Percentiles rank a stretch among this genome's conserved stretches.
These are phyloP conservation scores for Lasiosphaeriaceae sp. DNA, from an alignment of 495 filamentous ascomycete species.

Conservation along the genomic window DNA sequence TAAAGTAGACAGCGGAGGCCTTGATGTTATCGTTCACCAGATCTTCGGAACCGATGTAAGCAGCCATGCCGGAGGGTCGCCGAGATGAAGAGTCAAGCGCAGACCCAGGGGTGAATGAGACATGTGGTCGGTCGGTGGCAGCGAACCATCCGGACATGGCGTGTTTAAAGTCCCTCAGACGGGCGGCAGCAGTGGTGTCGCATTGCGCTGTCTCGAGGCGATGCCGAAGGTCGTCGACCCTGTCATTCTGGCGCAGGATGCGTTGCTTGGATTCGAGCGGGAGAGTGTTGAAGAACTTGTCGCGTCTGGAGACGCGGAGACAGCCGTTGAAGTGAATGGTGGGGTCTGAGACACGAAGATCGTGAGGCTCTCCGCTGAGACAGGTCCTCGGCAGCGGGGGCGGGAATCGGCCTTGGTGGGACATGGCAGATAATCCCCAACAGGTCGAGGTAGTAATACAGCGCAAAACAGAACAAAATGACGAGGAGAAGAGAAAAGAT, in stretches of 20 bases:
- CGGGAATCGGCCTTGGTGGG: too few relatives aligned
- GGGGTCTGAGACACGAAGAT: constrained; percentile 19
- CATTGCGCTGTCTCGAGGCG: constrained; percentile 19
- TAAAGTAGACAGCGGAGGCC: constrained; percentile 24
- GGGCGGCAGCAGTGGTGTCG: constrained; percentile 13
- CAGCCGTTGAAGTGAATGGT: constrained; percentile 27
- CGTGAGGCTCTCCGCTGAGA: constrained; percentile 23
- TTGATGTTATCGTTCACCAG: constrained; percentile 20
- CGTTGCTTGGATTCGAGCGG: constrained; percentile 17
- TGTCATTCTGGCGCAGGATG: constrained; percentile 16
- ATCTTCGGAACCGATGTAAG: constrained; percentile 5
- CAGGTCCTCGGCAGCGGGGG: constrained; percentile 17
- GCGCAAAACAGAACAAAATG: too few relatives aligned
- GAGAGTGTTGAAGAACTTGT: constrained; percentile 20
- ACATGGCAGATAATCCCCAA: too few relatives aligned
- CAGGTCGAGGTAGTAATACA: too few relatives aligned
- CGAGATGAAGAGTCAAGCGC: background rate
- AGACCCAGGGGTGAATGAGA: background rate
- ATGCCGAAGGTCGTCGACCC: constrained; percentile 11
- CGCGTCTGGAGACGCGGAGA: constrained; percentile 13
- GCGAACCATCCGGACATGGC: constrained; percentile 16
- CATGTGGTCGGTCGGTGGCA: constrained; percentile 8
- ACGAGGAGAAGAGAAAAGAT: too few relatives aligned
- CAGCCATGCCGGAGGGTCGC: background rate
- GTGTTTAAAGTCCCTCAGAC: constrained; percentile 17